Conservation (phyloP, 495 filamentous ascomycete genomes). For the Aspergillus cavernicola region DNA sequence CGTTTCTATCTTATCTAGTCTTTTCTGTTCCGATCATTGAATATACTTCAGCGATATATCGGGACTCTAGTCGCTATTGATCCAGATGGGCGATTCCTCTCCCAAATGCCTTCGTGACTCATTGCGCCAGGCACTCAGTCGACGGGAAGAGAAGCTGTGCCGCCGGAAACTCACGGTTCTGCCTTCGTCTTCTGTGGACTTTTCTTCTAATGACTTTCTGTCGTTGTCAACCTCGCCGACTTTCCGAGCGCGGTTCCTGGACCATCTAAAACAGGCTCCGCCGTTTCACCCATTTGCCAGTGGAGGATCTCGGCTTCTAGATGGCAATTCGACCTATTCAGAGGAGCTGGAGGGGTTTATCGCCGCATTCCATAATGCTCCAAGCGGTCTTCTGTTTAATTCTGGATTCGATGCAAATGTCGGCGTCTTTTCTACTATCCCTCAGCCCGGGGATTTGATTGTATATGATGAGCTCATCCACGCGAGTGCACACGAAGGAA, state of each 20-base stretch:
- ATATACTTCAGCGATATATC: background rate
- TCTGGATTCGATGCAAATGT: slow-evolving; percentile 77
- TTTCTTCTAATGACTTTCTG: slow-evolving; percentile 48
- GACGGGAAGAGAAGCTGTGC: slow-evolving; percentile 41
- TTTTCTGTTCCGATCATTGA: background rate
- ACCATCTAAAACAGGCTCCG: slow-evolving; percentile 30
- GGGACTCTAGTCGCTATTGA: background rate
- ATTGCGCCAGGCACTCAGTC: slow-evolving; percentile 34
- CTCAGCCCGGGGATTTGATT: slow-evolving; percentile 65
- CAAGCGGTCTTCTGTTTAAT: slow-evolving; percentile 66
- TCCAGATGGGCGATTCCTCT: slow-evolving; percentile 6
- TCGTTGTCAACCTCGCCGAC: slow-evolving; percentile 37
- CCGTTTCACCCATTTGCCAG: slow-evolving; percentile 36
- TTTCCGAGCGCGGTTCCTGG: slow-evolving; percentile 28
- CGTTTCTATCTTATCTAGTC: background rate
- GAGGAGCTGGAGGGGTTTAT: slow-evolving; percentile 62
- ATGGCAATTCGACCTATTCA: slow-evolving; percentile 66
- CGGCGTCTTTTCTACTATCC: slow-evolving; percentile 62
- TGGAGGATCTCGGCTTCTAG: slow-evolving; percentile 41
- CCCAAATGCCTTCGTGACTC: slow-evolving; percentile 31
- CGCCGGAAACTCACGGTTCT: slow-evolving; percentile 43
- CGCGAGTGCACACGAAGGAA: slow-evolving; percentile 74
- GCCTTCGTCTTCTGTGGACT: slow-evolving; percentile 33
- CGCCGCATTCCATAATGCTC: slow-evolving; percentile 62
- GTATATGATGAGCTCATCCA: slow-evolving; percentile 74